phyloP scores from a whole-genome alignment of 345 rosid species.

The Eutrema heterophyllum region DNA sequence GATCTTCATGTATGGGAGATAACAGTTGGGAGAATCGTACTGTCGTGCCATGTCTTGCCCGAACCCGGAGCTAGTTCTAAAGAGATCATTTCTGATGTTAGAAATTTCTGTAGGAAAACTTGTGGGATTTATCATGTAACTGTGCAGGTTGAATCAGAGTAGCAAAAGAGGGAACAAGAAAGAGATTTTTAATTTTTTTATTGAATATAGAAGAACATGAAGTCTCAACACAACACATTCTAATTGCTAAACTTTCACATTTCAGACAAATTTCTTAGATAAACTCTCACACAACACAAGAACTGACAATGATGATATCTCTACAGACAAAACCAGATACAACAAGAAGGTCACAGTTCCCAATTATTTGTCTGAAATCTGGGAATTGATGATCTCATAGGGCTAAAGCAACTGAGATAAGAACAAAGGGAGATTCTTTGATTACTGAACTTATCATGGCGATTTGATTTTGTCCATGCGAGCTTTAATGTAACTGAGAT shows the following conservation, averaged over 20 bases:
- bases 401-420: background rate
- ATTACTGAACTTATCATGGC: background rate
- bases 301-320: background rate
- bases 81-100: slow-evolving; percentile 44
- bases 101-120: slow-evolving; percentile 48
- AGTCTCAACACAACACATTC: background rate
- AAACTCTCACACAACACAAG: background rate
- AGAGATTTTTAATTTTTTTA: background rate
- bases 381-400: background rate
- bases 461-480: slow-evolving; percentile 19
- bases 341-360: background rate
- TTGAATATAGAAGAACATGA: background rate
- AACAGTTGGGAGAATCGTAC: slow-evolving; percentile 55
- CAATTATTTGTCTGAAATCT: background rate
- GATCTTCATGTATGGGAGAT: slow-evolving; percentile 86
- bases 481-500: slow-evolving; percentile 16
- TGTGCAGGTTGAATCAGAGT: slow-evolving; percentile 57
- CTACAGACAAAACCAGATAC: background rate
- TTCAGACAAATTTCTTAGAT: background rate
- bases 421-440: background rate
- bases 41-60: slow-evolving; percentile 65
- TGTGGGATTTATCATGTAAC: slow-evolving; percentile 66
- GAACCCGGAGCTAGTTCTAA: slow-evolving; percentile 45
- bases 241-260: background rate
- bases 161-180: background rate